Evolutionary conservation across 2,329 filamentous ascomycete genomes (phyloP), one percentile per base, ranked within the genome.

Genomic region (Hypocrella siamensis): DNA sequence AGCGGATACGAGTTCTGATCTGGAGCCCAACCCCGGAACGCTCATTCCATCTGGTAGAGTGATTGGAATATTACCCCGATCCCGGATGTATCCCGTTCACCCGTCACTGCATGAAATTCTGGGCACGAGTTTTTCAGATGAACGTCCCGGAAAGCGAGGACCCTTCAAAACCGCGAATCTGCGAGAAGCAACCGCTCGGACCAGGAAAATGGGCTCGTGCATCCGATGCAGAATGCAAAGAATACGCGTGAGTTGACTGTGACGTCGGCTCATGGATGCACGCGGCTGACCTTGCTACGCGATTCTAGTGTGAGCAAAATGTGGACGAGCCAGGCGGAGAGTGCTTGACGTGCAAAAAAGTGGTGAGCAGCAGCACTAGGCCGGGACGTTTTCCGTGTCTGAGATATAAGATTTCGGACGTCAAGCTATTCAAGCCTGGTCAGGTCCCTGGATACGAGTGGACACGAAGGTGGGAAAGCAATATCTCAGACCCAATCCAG

Each of bases 211-310:
- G 14, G 69, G 68, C 7, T 70, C 66, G 15, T 75, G 70, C 42
- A 65, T 75, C 35, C 58, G 70, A 28, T 75, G 70, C 39, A 60
- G 67, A 31, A 72, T 74, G 66, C 70, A 75, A 40, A 60, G 69
- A 27, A 73, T 75, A 41, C 61, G 70, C 30, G 70, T 74, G 48
- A 60, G 67, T 54, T 22, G 12, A 17, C 15, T 17, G 16, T 28
- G 9, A 18, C 27, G 6, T 17, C n/a, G 11, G 16, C 19, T 30
- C 5, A 18, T 14, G 7, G 25, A 26, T 14, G 7, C 25, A 14
- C n/a, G 25, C n/a, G n/a, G n/a, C 25, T 26, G 9, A 26, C 25
- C n/a, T 26, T n/a, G n/a, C 7, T 26, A 3, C n/a, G 7, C n/a
- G n/a, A 7, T 11, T 7, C 12, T 19, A 75, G 70, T 75, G 70